These are phyloP conservation scores for Dactylellina haptotyla DNA, from an alignment of 2,329 filamentous ascomycete genomes.

Conservation along the genomic window DNA sequence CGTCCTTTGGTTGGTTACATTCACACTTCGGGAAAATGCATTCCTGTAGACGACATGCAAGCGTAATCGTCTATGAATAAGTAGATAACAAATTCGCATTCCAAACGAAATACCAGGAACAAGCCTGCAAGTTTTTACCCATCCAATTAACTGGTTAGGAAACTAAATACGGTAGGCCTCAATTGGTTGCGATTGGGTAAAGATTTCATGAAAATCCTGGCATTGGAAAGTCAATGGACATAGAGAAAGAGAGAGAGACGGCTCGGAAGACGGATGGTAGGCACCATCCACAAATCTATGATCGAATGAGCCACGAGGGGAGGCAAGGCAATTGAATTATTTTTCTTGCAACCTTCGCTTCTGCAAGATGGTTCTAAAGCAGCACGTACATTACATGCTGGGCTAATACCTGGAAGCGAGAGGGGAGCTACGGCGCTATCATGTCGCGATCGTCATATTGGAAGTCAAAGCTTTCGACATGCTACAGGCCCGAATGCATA, in stretches of 20 bases:
- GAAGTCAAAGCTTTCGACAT: no score
- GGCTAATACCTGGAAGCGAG: slow-evolving; percentile 2
- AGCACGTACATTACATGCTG: slow-evolving; percentile 3
- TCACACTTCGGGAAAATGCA: no score
- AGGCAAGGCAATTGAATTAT: neutral
- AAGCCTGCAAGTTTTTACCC: neutral
- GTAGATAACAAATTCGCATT: no score
- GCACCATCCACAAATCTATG: neutral
- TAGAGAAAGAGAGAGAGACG: slow-evolving; percentile 8
- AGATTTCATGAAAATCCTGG: neutral
- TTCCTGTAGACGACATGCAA: slow-evolving; percentile 6
- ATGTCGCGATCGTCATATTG: slow-evolving; percentile 25
- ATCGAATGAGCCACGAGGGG: neutral
- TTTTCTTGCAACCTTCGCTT: slow-evolving; percentile 22
- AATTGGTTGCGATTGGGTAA: neutral
- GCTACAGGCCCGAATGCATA: neutral
- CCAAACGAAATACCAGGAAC: neutral
- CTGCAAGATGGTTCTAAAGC: slow-evolving; percentile 42
- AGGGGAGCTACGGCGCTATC: neutral
- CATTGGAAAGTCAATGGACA: neutral
- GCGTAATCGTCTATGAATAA: neutral
- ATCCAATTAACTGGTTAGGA: neutral
- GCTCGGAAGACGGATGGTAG: slow-evolving; percentile 24
- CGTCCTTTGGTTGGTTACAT: no score
- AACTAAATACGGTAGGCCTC: neutral